Base-by-base conservation (phyloP, 441 rosid species). In the Aquilaria agallochum region DNA sequence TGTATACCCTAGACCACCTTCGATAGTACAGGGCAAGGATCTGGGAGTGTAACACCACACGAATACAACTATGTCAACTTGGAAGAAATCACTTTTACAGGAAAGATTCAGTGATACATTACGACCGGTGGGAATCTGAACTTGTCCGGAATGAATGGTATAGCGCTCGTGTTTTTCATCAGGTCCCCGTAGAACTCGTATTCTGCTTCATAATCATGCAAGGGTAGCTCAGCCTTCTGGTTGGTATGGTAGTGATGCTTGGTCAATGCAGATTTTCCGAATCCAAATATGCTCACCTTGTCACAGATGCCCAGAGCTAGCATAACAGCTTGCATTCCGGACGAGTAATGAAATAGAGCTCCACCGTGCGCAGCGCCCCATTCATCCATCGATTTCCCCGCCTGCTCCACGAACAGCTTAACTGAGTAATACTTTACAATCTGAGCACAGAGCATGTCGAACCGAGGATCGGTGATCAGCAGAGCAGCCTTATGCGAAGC, bases 241-340 rank as follows among this genome's bases (percentile, higher is more conserved):
- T 87, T 90, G 13, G 91, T 88, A 68, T 93, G 97, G 62, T 93
- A 90, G 73, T 93, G 98, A 36, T 94, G 98, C 78, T 85, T 88
- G 0, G 90, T 85, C 0, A 67, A 72, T 62, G 69, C 74, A n/a
- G 77, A 77, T 72, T 93, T 93, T 65, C 98, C 97, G 55, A 86
- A 93, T 36, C 98, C 98, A n/a, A 93, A 89, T 7, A 94, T 48
- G 7, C 88, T 70, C 44, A 90, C 97, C 72, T 69, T 73, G 50
- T 94, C 94, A 51, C 97, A 94, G 20, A 89, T 64, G 33, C 97
- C 98, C 12, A 80, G 68, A 0, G 97, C 85, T 20, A 94, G 78
- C 93, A 87, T 83, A 47, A 89, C 83, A 45, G 97, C 99, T 52
- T 94, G 97, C 83, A 90, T 79, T 49, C 97, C 98, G 1, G 98